These are phyloP conservation scores for Harringtonia lauricola DNA, from an alignment of 2,329 filamentous ascomycete species.

Conservation along the genomic window DNA sequence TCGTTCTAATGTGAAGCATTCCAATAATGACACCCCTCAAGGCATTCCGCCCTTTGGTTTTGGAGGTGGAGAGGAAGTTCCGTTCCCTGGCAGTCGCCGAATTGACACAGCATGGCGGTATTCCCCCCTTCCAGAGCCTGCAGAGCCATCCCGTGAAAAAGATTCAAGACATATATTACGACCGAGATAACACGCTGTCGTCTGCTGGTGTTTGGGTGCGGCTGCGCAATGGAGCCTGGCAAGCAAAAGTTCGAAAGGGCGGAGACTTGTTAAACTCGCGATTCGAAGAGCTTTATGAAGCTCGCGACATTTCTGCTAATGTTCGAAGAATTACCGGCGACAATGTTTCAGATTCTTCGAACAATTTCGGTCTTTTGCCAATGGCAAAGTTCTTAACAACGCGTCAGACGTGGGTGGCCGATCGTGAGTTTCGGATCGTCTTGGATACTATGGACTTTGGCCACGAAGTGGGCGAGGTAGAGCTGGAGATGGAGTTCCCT, in stretches of 20 bases:
- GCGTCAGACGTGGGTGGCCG: not conserved
- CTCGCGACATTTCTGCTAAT: not conserved
- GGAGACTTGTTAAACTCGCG: not conserved
- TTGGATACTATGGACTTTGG: slow-evolving; percentile 3
- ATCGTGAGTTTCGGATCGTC: not conserved
- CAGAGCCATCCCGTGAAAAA: not conserved
- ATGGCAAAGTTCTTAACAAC: not conserved
- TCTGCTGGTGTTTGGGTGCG: not conserved
- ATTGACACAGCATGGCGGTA: not conserved
- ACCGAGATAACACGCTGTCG: not conserved
- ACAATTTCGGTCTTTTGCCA: not conserved
- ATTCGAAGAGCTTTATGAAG: not conserved
- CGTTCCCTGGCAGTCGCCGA: not conserved
- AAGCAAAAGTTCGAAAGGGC: not conserved
- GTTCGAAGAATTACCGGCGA: not conserved
- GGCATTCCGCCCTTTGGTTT: too few species aligned
- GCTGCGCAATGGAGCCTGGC: not conserved
- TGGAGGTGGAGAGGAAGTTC: slow-evolving; percentile 2
- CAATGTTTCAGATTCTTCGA: not conserved
- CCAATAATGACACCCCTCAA: too few species aligned
- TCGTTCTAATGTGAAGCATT: too few species aligned
- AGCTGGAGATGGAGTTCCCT: not conserved
- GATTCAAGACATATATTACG: slow-evolving; percentile 2
- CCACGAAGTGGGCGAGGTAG: slow-evolving; percentile 3
- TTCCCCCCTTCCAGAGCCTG: not conserved